A percentile compares a stretch with the other conserved stretches of the same genome.
These are phyloP conservation scores for Chlorella sp. DNA, from an alignment of 139 green algal genomes.

Conservation along the genomic window DNA sequence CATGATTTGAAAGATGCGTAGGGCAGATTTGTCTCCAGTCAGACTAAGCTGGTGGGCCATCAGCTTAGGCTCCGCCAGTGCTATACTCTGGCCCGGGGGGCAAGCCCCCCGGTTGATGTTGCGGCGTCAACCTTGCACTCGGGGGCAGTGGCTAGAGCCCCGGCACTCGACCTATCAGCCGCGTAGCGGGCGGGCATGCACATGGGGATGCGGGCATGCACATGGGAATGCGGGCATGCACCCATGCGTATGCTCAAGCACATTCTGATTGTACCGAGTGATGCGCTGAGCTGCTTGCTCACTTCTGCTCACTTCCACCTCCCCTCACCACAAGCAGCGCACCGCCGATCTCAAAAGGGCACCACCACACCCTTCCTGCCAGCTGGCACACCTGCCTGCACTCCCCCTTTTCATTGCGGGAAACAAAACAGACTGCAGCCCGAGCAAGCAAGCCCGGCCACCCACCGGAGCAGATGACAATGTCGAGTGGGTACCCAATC, in stretches of 20 bases:
- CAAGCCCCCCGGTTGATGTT: neutral
- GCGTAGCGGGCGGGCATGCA: neutral
- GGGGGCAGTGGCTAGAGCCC: slow-evolving; percentile 33
- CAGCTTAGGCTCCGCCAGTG: neutral
- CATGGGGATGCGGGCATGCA: neutral
- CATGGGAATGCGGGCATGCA: no score
- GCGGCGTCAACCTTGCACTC: slow-evolving; percentile 38
- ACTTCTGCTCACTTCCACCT: no score
- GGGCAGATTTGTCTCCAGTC: neutral
- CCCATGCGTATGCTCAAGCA: neutral
- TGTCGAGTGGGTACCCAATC: slow-evolving; percentile 93
- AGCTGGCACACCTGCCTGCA: no score
- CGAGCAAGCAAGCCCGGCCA: no score
- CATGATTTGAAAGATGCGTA: neutral
- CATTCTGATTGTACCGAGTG: neutral
- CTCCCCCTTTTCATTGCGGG: no score
- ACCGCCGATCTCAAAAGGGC: no score
- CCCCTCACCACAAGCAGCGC: no score
- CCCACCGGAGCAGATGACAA: slow-evolving; percentile 87
- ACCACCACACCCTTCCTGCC: no score
- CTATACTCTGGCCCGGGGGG: neutral
- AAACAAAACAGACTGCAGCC: no score
- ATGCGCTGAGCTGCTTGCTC: no score
- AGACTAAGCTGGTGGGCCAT: slow-evolving; percentile 14
- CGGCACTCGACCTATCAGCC: slow-evolving; percentile 41